Evolutionary conservation across 331 rosid species (phyloP).

Genomic region (Arachis monticola): DNA sequence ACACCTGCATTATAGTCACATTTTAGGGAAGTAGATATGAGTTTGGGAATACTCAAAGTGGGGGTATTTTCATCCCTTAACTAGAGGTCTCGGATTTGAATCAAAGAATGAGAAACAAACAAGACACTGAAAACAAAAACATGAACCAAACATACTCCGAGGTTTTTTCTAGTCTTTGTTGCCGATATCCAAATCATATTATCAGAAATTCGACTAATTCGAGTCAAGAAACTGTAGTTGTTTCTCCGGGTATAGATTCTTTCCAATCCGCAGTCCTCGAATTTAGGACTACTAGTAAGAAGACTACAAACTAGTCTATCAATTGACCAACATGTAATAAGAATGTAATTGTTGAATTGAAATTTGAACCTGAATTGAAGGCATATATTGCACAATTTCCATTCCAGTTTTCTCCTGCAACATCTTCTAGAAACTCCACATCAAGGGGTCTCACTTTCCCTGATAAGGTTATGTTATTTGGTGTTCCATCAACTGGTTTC

Average conservation of each 20-base stretch:
- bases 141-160: no score
- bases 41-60: not conserved
- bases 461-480: slow-evolving; percentile 41
- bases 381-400: slow-evolving; percentile 64
- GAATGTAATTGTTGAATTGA: not conserved
- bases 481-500: slow-evolving; percentile 41
- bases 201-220: no score
- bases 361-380: slow-evolving; percentile 62
- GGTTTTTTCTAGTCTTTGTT: no score
- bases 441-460: slow-evolving; percentile 61
- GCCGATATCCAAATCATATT: no score
- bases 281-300: no score
- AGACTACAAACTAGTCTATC: not conserved
- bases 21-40: no score
- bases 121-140: no score
- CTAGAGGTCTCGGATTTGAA: no score
- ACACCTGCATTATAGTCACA: slow-evolving; percentile 46
- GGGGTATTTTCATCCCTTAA: not conserved
- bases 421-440: slow-evolving; percentile 67
- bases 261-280: no score
- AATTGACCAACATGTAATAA: not conserved
- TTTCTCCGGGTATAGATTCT: no score
- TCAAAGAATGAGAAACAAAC: no score
- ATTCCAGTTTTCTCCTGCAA: slow-evolving; percentile 70
- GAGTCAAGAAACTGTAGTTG: no score